Base-by-base conservation (phyloP, 495 filamentous ascomycete species). In the Saxophila tyrrhenica region DNA sequence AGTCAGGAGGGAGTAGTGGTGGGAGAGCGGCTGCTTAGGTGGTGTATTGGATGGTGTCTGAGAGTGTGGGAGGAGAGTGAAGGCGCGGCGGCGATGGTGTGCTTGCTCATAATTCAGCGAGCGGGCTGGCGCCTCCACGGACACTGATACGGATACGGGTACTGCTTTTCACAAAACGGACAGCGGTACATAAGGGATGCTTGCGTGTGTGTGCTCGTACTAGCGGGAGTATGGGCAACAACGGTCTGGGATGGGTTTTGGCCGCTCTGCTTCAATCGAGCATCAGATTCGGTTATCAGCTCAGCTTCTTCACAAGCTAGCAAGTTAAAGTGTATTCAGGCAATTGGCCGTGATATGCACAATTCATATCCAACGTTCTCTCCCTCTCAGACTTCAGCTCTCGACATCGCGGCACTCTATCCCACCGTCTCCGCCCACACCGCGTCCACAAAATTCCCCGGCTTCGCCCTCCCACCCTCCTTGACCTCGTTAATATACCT, bases 371-470 rank as follows among this genome's bases (percentile, higher is more conserved):
- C 29, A 35, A 35, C 29, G 13, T 13, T 35, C 29, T 35, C 29
- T 35, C 29, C 29, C 29, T 7, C 5, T 13, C 13, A 5, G 7
- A 35, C 5, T 35, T 13, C 13, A 35, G 5, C 29, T 35, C 13
- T 13, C 29, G 13, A 13, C 29, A 13, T 13, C 5, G 29, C 29
- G 5, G 13, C 5, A 35, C 29, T 7, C 29, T 35, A 35, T 17
- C 20, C 15, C 7, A 44, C 16, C 41, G 41, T n/a, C 15, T 21
- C 41, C 41, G 5, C 41, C 15, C 41, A 44, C 7, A 21, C 17
- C 41, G 72, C 65, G 65, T 79, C 73, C 11, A 71, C 70, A 70
- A 72, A 79, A n/a, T 54, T 65, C 52, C 43, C 58, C 15, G 76
- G 72, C 58, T 52, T 69, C 32, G 50, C 50, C 56, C 70, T 61